Percentiles rank a stretch among this genome's conserved stretches.
phyloP scores from a whole-genome alignment of 306 rosid species.

The Cyclanthera cordifolia region DNA sequence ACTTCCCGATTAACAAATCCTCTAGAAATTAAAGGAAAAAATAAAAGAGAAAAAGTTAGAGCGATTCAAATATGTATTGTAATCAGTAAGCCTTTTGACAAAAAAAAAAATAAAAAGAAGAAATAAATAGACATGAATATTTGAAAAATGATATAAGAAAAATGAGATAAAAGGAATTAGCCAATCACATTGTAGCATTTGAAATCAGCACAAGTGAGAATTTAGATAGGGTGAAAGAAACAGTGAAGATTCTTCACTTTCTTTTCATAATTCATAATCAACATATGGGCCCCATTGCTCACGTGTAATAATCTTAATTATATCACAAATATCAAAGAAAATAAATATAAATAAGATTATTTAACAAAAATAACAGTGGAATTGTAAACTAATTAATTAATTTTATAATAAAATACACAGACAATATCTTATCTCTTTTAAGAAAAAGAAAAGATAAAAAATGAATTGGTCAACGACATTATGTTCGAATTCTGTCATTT shows the following conservation, averaged over 20 bases:
- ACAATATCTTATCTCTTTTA: neutral
- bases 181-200: neutral
- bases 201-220: neutral
- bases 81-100: neutral
- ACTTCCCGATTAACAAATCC: too few species aligned
- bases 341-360: neutral
- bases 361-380: neutral
- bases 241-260: constrained; percentile 11
- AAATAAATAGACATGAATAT: neutral
- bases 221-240: constrained; percentile 9
- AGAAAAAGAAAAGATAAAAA: neutral
- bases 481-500: constrained; percentile 11
- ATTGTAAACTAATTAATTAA: too few species aligned
- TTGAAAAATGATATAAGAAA: neutral
- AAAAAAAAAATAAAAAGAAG: too few species aligned
- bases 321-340: neutral
- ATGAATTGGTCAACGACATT: neutral
- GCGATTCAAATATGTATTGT: neutral
- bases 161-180: neutral
- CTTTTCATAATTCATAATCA: constrained; percentile 3
- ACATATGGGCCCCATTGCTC: constrained; percentile 12
- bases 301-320: neutral
- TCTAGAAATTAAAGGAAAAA: too few species aligned
- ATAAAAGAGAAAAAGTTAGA: too few species aligned
- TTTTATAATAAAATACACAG: neutral